phyloP scores from a whole-genome alignment of 2,329 filamentous ascomycete species.

The Hymenoscyphus infarciens region DNA sequence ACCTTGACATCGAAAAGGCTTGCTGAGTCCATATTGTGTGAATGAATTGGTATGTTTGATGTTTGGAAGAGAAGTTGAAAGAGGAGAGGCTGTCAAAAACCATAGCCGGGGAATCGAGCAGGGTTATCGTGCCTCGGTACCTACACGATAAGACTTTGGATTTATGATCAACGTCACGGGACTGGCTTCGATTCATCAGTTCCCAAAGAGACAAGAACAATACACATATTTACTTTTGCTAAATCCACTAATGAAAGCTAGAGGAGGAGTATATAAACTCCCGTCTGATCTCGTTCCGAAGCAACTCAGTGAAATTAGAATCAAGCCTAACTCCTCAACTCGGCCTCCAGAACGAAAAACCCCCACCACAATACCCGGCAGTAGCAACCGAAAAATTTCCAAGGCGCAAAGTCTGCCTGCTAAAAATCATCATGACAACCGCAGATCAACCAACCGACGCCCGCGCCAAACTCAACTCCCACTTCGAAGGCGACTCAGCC shows the following conservation, averaged over 20 bases:
- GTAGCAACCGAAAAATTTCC: not conserved
- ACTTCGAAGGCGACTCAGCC: slow-evolving; percentile 24
- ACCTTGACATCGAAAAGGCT: slow-evolving; percentile 59
- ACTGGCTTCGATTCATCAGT: not conserved
- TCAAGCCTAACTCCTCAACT: not conserved
- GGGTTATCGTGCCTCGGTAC: not conserved
- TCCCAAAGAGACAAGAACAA: no score
- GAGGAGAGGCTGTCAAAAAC: slow-evolving; percentile 1
- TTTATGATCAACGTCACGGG: not conserved
- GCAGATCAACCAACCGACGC: slow-evolving; percentile 24
- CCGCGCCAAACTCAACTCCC: slow-evolving; percentile 27
- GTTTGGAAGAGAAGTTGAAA: not conserved
- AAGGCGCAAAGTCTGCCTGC: not conserved
- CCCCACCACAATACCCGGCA: not conserved
- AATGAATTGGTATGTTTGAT: slow-evolving; percentile 5
- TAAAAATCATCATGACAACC: not conserved
- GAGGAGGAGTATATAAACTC: no score
- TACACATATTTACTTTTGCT: no score
- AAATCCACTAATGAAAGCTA: no score
- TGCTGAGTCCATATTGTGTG: slow-evolving; percentile 48
- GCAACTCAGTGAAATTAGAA: not conserved
- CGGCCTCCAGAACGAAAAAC: not conserved
- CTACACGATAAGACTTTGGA: not conserved
- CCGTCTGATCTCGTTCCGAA: not conserved
- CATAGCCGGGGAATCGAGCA: not conserved